Percentiles rank a stretch among this genome's conserved stretches.
These are phyloP conservation scores for Penicillium waksmanii DNA, from an alignment of 495 filamentous ascomycete genomes.

Conservation along the genomic window DNA sequence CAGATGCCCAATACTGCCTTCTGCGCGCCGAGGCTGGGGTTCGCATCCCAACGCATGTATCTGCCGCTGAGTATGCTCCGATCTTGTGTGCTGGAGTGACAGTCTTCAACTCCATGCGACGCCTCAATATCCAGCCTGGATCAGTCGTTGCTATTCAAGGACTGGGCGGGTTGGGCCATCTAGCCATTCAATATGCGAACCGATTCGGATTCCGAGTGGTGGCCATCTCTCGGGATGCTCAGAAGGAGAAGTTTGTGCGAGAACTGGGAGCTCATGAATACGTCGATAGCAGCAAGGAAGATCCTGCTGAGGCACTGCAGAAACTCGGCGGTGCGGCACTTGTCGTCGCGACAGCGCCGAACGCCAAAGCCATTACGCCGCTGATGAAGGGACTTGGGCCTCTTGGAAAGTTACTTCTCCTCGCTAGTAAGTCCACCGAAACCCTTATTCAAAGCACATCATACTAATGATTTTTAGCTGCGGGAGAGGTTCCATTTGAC, in stretches of 20 bases:
- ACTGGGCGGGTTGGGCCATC: conserved; percentile 68
- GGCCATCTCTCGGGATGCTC: conserved; percentile 58
- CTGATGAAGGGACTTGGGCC: conserved; percentile 59
- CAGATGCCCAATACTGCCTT: conserved; percentile 64
- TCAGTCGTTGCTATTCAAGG: conserved; percentile 66
- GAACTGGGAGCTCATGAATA: conserved; percentile 70
- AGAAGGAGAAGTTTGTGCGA: conserved; percentile 62
- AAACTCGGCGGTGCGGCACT: conserved; percentile 63
- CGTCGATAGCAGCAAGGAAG: conserved; percentile 60
- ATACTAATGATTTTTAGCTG: conserved; percentile 17
- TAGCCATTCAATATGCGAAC: conserved; percentile 67
- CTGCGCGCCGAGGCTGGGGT: conserved; percentile 67
- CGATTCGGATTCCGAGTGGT: conserved; percentile 69
- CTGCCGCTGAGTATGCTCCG: conserved; percentile 64
- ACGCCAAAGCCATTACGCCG: conserved; percentile 53
- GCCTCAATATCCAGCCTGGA: conserved; percentile 59
- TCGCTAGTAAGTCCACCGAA: conserved; percentile 41
- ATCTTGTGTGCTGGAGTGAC: conserved; percentile 75
- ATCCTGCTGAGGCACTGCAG: conserved; percentile 54
- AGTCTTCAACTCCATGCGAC: conserved; percentile 71
- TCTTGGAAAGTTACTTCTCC: conserved; percentile 61
- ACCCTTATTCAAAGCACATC: background rate
- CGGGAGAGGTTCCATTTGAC: conserved; percentile 30
- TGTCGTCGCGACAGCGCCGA: conserved; percentile 67
- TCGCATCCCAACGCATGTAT: conserved; percentile 58